These are phyloP conservation scores for Rhizopus microsporus DNA, from an alignment of 371 early-diverging fungal species.

Conservation along the genomic window DNA sequence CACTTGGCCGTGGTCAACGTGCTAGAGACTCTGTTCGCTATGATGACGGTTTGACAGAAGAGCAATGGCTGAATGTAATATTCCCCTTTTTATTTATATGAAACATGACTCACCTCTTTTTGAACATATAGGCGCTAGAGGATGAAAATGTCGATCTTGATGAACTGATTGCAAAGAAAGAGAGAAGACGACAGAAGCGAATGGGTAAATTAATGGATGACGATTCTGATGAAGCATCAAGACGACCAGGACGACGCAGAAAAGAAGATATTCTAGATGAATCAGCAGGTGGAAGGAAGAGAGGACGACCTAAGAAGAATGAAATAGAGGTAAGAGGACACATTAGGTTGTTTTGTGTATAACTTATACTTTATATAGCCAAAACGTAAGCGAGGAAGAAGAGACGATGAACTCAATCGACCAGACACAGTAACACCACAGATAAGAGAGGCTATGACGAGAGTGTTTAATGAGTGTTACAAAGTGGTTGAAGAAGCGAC, in stretches of 20 bases:
- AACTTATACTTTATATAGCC: constrained; percentile 7
- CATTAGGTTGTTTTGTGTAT: neutral
- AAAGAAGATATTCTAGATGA: constrained; percentile 12
- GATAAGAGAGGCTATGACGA: constrained; percentile 54
- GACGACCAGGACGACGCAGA: constrained; percentile 18
- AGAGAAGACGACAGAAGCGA: constrained; percentile 26
- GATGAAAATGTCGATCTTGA: constrained; percentile 65
- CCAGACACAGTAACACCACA: constrained; percentile 44
- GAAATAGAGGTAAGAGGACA: constrained; percentile 18
- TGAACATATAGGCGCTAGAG: constrained; percentile 51
- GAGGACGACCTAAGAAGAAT: constrained; percentile 39
- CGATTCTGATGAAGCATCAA: constrained; percentile 9
- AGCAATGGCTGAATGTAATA: constrained; percentile 80
- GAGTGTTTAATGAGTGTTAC: constrained; percentile 50
- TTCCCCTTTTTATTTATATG: too few relatives aligned
- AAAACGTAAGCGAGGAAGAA: constrained; percentile 28
- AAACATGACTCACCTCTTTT: neutral
- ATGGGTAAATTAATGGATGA: constrained; percentile 15
- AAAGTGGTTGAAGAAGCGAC: constrained; percentile 56
- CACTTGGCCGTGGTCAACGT: constrained; percentile 67
- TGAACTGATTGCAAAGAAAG: constrained; percentile 51
- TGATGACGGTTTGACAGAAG: constrained; percentile 93
- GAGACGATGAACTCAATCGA: constrained; percentile 21
- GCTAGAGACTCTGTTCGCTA: constrained; percentile 72
- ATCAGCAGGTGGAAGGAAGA: constrained; percentile 41